Percentiles rank a stretch among this genome's conserved stretches.
These are phyloP conservation scores for Calonectria pauciramosa DNA, from an alignment of 2,329 filamentous ascomycete genomes.

Conservation along the genomic window DNA sequence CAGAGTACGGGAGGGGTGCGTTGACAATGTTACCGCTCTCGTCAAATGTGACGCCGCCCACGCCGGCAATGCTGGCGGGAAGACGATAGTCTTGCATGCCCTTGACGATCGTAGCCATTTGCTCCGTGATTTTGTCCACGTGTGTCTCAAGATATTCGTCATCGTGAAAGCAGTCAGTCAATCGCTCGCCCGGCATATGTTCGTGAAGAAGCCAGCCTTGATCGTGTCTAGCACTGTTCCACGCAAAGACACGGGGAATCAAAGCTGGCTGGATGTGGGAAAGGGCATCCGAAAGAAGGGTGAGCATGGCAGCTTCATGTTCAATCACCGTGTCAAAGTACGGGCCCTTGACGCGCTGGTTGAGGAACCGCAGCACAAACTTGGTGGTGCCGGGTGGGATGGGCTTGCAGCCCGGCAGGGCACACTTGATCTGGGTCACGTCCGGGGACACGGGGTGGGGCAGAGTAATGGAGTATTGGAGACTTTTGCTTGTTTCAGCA, in stretches of 20 bases:
- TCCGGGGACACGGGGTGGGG: background rate
- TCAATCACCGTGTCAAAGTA: background rate
- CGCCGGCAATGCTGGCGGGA: background rate
- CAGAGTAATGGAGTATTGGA: background rate
- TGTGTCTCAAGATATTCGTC: background rate
- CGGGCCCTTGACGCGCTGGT: background rate
- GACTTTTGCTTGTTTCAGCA: background rate
- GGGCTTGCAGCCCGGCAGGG: background rate
- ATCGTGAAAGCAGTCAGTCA: background rate
- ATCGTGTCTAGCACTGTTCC: background rate
- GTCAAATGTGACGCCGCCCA: background rate
- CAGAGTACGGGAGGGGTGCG: background rate
- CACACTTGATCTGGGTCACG: background rate
- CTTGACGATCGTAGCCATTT: background rate
- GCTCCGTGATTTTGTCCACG: background rate
- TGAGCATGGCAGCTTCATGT: background rate
- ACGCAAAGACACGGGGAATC: background rate
- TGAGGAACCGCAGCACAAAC: background rate
- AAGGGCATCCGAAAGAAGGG: background rate
- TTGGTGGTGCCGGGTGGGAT: background rate
- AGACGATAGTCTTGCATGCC: background rate
- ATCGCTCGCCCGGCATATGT: background rate
- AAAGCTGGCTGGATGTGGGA: background rate
- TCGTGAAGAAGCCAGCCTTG: background rate
- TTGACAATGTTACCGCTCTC: background rate